These are phyloP conservation scores for Trematosphaeria pertusa DNA, from an alignment of 2,329 filamentous ascomycete genomes.

Conservation along the genomic window DNA sequence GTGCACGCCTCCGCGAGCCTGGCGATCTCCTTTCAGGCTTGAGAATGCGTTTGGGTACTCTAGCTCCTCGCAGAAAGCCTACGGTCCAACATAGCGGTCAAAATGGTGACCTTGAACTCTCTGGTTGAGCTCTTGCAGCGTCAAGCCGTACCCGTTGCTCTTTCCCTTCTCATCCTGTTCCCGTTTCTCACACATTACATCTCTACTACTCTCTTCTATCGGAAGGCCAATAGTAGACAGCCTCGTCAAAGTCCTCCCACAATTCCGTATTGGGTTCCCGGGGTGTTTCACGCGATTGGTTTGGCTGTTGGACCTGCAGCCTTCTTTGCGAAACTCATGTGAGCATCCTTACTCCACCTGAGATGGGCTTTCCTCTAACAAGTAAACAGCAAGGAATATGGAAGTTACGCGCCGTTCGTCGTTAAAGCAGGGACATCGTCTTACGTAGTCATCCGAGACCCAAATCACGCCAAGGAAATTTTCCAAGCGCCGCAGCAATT, in stretches of 20 bases:
- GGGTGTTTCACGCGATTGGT: conserved; percentile 27
- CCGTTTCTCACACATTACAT: conserved; percentile 33
- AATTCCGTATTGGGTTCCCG: conserved; percentile 31
- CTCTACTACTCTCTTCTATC: conserved; percentile 27
- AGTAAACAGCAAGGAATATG: conserved; percentile 31
- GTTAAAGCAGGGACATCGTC: conserved; percentile 26
- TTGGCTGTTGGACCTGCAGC: conserved; percentile 28
- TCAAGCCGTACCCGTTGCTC: background rate
- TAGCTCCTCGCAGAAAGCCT: no score
- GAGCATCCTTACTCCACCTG: background rate
- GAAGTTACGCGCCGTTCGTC: conserved; percentile 28
- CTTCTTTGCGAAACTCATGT: conserved; percentile 36
- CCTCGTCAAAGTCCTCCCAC: conserved; percentile 26
- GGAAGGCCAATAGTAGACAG: conserved; percentile 16
- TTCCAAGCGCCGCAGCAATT: conserved; percentile 20
- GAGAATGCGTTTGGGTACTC: no score
- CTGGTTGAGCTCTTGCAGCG: background rate
- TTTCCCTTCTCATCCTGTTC: conserved; percentile 7
- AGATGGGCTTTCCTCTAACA: conserved; percentile 7
- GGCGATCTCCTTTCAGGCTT: no score
- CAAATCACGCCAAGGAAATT: conserved; percentile 26
- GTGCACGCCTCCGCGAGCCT: no score
- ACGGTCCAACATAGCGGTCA: no score
- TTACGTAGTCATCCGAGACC: conserved; percentile 31
- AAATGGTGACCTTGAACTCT: no score